These are phyloP conservation scores for Termitomyces sp. DNA, from an alignment of 768 basidiomycete genomes.

Conservation along the genomic window DNA sequence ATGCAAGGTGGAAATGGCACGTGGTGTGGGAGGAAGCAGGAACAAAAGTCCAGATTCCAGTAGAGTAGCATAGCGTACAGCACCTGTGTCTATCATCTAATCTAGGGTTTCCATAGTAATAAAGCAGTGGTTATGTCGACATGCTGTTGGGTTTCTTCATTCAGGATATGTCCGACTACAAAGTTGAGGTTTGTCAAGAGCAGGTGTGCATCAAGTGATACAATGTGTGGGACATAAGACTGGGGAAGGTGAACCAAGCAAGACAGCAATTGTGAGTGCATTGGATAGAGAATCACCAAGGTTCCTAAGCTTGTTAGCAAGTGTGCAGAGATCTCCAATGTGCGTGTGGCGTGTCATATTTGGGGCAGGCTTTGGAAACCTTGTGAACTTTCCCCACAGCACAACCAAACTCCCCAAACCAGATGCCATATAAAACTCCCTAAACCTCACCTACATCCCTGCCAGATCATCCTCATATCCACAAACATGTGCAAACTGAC, in stretches of 20 bases:
- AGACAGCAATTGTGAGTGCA: background rate
- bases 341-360: background rate
- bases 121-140: background rate
- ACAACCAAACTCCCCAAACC: too few species aligned
- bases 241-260: background rate
- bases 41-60: too few species aligned
- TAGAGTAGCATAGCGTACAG: too few species aligned
- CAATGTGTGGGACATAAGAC: background rate
- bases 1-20: too few species aligned
- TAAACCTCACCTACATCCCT: too few species aligned
- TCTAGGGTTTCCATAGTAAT: too few species aligned
- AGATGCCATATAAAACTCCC: too few species aligned
- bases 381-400: too few species aligned
- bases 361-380: background rate
- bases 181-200: background rate
- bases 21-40: too few species aligned
- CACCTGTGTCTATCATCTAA: too few species aligned
- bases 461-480: background rate
- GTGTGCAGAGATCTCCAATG: background rate
- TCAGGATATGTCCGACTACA: background rate
- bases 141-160: background rate
- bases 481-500: background rate
- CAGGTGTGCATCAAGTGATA: background rate
- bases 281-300: background rate
- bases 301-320: background rate